These are phyloP conservation scores for Mycosarcoma mackinlayi DNA, from an alignment of 1,284 basidiomycete genomes.

Conservation along the genomic window DNA sequence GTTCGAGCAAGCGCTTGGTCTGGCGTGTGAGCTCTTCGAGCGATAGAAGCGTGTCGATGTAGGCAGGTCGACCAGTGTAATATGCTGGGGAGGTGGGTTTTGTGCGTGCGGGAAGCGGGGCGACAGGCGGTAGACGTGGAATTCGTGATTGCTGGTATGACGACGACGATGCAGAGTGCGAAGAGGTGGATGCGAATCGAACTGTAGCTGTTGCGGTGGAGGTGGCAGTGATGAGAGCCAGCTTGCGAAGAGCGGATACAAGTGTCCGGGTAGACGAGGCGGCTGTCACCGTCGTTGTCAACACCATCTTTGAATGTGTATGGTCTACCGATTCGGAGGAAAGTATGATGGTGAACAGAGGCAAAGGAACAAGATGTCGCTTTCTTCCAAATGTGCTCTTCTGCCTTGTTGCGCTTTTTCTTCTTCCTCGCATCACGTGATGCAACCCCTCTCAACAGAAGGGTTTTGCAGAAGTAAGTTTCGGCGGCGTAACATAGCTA, in stretches of 20 bases:
- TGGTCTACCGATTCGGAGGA: no score
- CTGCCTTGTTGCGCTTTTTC: no score
- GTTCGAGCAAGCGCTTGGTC: constrained; percentile 75
- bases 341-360: background rate
- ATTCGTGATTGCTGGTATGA: constrained; percentile 15
- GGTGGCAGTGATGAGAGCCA: constrained; percentile 7
- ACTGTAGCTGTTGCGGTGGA: no score
- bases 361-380: background rate
- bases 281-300: background rate
- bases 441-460: background rate
- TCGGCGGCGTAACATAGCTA: background rate
- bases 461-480: background rate
- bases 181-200: constrained; percentile 24
- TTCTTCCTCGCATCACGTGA: constrained; percentile 21
- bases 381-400: constrained; percentile 11
- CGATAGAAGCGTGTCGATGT: constrained; percentile 78
- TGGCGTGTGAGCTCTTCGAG: constrained; percentile 77
- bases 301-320: constrained; percentile 7
- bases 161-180: constrained; percentile 8
- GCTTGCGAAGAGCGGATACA: constrained; percentile 3
- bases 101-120: constrained; percentile 48
- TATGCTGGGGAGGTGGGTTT: constrained; percentile 77
- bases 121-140: constrained; percentile 27
- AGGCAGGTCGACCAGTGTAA: constrained; percentile 84
- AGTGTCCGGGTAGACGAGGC: constrained; percentile 8